These are phyloP conservation scores for Penicillium verhagenii DNA, from an alignment of 495 filamentous ascomycete genomes.

Conservation along the genomic window DNA sequence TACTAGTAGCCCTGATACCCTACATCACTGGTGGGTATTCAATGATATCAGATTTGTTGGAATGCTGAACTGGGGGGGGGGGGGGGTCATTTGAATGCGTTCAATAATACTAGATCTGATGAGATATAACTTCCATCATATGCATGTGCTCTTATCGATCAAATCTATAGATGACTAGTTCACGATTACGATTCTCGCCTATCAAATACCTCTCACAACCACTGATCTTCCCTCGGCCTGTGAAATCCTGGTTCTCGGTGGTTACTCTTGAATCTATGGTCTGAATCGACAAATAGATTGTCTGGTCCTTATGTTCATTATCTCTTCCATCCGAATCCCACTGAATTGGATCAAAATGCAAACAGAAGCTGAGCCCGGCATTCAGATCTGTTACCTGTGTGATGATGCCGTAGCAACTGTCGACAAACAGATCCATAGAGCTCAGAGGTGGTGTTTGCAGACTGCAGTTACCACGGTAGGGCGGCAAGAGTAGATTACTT, in stretches of 20 bases:
- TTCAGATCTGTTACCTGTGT: constrained; percentile 51
- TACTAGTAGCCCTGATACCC: too few species aligned
- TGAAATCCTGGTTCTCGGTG: constrained; percentile 50
- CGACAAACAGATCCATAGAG: constrained; percentile 14
- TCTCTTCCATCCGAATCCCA: constrained; percentile 13
- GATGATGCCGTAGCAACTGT: constrained; percentile 45
- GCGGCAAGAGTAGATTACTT: constrained; percentile 43
- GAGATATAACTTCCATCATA: too few species aligned
- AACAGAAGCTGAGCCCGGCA: constrained; percentile 55
- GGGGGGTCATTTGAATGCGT: too few species aligned
- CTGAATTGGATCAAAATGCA: constrained; percentile 40
- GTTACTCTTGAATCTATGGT: constrained; percentile 37
- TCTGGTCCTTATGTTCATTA: constrained; percentile 18
- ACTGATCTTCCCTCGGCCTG: constrained; percentile 53
- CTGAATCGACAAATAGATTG: constrained; percentile 31
- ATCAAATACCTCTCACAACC: constrained; percentile 64
- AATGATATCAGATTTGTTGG: too few species aligned
- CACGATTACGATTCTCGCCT: constrained; percentile 54
- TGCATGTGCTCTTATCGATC: constrained; percentile 24
- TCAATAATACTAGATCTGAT: too few species aligned
- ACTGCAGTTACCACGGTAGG: constrained; percentile 36
- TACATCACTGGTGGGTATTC: too few species aligned
- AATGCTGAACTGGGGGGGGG: too few species aligned
- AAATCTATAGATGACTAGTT: constrained; percentile 57
- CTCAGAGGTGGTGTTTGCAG: constrained; percentile 28